Base-by-base conservation (phyloP, 345 rosid species). In the Salix brachista region DNA sequence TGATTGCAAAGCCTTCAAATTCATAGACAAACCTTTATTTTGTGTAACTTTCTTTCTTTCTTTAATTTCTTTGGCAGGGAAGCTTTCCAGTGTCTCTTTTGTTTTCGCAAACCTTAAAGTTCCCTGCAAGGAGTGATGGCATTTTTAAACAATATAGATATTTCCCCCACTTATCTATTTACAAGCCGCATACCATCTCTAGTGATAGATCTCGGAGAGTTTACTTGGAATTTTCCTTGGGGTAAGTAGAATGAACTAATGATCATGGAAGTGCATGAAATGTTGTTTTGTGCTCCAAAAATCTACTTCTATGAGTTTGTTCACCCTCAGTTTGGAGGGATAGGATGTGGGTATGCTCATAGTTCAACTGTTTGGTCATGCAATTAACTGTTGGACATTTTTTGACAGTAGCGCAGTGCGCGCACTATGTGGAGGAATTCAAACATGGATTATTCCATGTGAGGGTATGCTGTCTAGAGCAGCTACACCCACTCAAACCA, bases 151-250 rank as follows among this genome's bases (percentile, higher is more conserved):
- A 67, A 42, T 86, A 91, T 71, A 79, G 60, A 82, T 75, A 72
- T 54, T 90, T 92, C 46, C 99, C 99, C 39, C 77, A 86, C 69
- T 37, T 96, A 76, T 87, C 84, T 77, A 71, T 76, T 67, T 80
- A 79, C 76, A 90, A 84, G 78, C 87, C 90, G 8, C 84, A 73
- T 61, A 69, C 77, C 68, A 60, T 30, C 18, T 83, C 77, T 32
- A 75, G 66, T 5, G 84, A 87, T 23, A 85, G 89, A 79, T 84
- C 89, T 76, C 91, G 98, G n/a, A 88, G 91, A 86, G 89, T 96
- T 84, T 70, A 93, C 89, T 83, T 96, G 85, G 94, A 96, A 79
- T 89, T 96, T 82, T 90, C 95, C 81, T 71, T 93, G 58, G 99
- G 99, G 99, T 93, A 65, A 87, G 99, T 84, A 42, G 21, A 67